These are phyloP conservation scores for Gossypium sturtianum DNA, from an alignment of 345 rosid genomes.

Conservation along the genomic window DNA sequence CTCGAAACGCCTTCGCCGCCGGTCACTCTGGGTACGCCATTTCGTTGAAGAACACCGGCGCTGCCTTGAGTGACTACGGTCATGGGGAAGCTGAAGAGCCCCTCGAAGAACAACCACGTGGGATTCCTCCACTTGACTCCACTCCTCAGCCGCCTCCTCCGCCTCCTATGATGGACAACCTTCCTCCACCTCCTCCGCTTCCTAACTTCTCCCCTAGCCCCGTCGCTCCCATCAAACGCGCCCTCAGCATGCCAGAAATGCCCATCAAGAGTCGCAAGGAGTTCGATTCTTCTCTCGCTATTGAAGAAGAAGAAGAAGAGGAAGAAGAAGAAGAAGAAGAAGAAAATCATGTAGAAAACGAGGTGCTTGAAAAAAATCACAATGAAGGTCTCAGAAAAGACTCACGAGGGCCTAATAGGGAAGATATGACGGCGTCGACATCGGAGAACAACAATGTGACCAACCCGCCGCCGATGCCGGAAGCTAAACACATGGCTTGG, in stretches of 20 bases:
- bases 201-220: slow-evolving; percentile 82
- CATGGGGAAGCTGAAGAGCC: slow-evolving; percentile 63
- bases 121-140: slow-evolving; percentile 29
- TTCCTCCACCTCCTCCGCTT: slow-evolving; percentile 76
- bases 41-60: slow-evolving; percentile 80
- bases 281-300: slow-evolving; percentile 35
- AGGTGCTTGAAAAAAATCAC: slow-evolving; percentile 14
- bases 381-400: slow-evolving; percentile 21
- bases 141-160: slow-evolving; percentile 48
- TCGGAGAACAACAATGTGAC: slow-evolving; percentile 23
- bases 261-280: slow-evolving; percentile 29
- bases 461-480: slow-evolving; percentile 47
- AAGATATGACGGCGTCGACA: slow-evolving; percentile 29
- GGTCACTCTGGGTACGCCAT: slow-evolving; percentile 72
- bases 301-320: slow-evolving; percentile 32
- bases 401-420: slow-evolving; percentile 24
- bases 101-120: slow-evolving; percentile 20
- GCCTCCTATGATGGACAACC: slow-evolving; percentile 46
- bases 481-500: slow-evolving; percentile 48
- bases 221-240: slow-evolving; percentile 56
- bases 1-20: slow-evolving; percentile 78
- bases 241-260: slow-evolving; percentile 60
- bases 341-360: slow-evolving; percentile 17
- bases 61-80: slow-evolving; percentile 84
- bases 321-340: slow-evolving; percentile 25